phyloP scores from a whole-genome alignment of 148 eudicot genomes.

The Heliosperma pusillum region DNA sequence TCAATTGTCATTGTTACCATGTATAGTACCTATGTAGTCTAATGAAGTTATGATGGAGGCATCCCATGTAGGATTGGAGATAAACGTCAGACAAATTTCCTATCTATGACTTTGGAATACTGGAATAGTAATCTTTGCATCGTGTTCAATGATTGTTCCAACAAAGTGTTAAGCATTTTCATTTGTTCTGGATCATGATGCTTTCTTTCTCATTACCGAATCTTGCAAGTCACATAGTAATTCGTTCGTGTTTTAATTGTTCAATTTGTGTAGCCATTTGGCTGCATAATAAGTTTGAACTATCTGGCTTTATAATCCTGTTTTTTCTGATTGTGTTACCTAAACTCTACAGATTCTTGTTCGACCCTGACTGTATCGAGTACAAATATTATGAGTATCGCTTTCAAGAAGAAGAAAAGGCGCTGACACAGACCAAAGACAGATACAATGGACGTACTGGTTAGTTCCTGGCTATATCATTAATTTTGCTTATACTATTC shows the following conservation, averaged over 20 bases:
- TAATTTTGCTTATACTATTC: background rate
- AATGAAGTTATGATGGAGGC: background rate
- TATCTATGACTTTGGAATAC: background rate
- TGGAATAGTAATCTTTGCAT: background rate
- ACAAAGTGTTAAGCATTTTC: background rate
- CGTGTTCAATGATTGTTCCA: background rate
- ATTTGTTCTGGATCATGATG: background rate
- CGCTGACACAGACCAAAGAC: constrained; percentile 43
- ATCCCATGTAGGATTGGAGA: background rate
- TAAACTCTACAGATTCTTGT: constrained; percentile 59
- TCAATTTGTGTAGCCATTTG: background rate
- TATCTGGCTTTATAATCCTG: background rate
- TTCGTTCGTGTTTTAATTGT: background rate
- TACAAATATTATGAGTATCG: constrained; percentile 82
- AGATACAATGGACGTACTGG: constrained; percentile 49
- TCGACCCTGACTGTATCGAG: constrained; percentile 76
- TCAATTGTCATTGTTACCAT: background rate
- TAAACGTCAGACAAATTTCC: background rate
- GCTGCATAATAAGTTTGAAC: background rate
- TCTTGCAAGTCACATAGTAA: background rate
- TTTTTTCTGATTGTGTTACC: background rate
- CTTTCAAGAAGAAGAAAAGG: constrained; percentile 75
- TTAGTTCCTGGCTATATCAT: constrained; percentile 27
- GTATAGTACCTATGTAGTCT: background rate
- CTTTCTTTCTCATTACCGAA: background rate